These are phyloP conservation scores for Debaryomyces castellii DNA, from an alignment of 805 yeast species.

Conservation along the genomic window DNA sequence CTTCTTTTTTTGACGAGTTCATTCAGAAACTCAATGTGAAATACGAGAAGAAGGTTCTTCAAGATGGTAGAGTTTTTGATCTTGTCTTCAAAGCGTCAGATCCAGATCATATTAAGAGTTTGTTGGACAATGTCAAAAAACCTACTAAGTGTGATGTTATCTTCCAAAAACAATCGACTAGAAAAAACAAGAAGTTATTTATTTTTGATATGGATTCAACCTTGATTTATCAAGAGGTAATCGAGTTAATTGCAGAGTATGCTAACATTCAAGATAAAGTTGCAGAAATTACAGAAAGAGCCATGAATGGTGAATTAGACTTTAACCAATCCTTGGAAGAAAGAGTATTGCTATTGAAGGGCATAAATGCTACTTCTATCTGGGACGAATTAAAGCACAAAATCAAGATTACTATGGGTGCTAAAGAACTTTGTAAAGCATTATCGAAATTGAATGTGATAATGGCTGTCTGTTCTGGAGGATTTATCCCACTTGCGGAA, in stretches of 20 bases:
- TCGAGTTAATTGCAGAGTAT: constrained; percentile 90
- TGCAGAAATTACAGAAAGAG: constrained; percentile 83
- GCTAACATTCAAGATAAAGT: constrained; percentile 90
- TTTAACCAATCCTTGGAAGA: constrained; percentile 75
- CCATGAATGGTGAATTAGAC: constrained; percentile 97
- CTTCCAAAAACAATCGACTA: constrained; percentile 22
- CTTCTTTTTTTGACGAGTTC: constrained; percentile 6
- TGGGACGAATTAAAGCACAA: constrained; percentile 78
- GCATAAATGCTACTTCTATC: constrained; percentile 67
- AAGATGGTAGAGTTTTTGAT: constrained; percentile 22
- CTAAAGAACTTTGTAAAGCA: constrained; percentile 62
- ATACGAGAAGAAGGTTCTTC: constrained; percentile 10
- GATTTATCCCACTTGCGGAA: constrained; percentile 85
- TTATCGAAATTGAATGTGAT: constrained; percentile 63
- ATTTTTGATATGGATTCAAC: constrained; percentile 99
- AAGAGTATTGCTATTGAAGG: constrained; percentile 79
- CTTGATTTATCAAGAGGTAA: constrained; percentile 91
- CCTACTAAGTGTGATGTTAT: constrained; percentile 24
- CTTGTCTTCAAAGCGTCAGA: constrained; percentile 11
- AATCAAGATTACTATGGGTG: constrained; percentile 83
- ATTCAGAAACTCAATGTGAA: background rate
- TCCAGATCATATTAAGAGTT: constrained; percentile 7
- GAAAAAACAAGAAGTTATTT: constrained; percentile 53
- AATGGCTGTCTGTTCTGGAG: constrained; percentile 91
- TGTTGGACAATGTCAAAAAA: background rate